Base-by-base conservation (phyloP, 2,329 filamentous ascomycete species). In the Verticillium nubilum region DNA sequence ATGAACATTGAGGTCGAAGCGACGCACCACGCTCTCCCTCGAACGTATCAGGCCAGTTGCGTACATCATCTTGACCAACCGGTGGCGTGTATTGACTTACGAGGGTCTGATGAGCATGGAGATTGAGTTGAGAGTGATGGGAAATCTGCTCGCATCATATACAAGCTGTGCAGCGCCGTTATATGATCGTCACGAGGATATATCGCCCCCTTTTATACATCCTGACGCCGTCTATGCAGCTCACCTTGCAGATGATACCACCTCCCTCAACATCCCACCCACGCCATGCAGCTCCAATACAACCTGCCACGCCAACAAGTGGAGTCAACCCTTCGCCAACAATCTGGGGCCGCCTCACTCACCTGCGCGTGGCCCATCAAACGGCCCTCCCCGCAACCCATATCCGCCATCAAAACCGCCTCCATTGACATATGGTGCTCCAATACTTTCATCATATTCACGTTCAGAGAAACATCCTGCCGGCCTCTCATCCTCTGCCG, bases 31-130 rank as follows among this genome's bases (percentile, higher is more conserved):
- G 15, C 52, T 53, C 31, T 58, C 54, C 19, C 37, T 47, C 25
- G 59, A 50, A 17, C 37, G 59, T 25, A 37, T 27, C 27, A 59
- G 47, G 23, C 61, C 57, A 5, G 59, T 61, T 37, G 60, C 60
- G 28, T 61, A 59, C 59, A 62, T 57, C 15, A 27, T 23, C 25
- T 23, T 10, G 53, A 12, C 13, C 13, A 2, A 54, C 17, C 23
- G 26, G n/a, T n/a, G n/a, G n/a, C n/a, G n/a, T n/a, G n/a, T n/a
- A n/a, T n/a, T n/a, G n/a, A n/a, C n/a, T n/a, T n/a, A n/a, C n/a
- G n/a, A n/a, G n/a, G n/a, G n/a, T n/a, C n/a, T n/a, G n/a, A n/a
- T n/a, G 4, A 31, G 29, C 13, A 31, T 31, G 13, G 7, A 25
- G 12, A 6, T 47, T 23, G n/a, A 25, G 7, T n/a, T 42, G 15